Evolutionary conservation across 2,329 filamentous ascomycete species (phyloP), one percentile per base, ranked within the genome.

Genomic region (Fusarium stilboides): DNA sequence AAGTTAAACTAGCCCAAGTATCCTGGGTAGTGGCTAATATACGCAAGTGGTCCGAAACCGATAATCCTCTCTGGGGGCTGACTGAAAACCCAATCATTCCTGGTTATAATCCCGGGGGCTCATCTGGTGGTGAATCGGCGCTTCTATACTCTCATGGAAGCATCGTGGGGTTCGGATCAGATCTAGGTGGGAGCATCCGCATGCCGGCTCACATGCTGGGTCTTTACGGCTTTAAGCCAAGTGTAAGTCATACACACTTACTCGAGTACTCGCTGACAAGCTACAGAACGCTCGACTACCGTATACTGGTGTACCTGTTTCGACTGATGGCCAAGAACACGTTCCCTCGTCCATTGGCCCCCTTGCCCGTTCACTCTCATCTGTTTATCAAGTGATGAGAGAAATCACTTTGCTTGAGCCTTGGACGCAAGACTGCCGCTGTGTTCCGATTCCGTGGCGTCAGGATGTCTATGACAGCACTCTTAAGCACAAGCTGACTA

Each of bases 311-410:
- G 86, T 88, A 0, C 81, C 86, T 0, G 88, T 90, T 0, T 89
- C 88, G 0, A 89, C 86, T 0, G 87, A 90, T 40, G 88, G 89
- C 4, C 88, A 91, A 70, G 87, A 90, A 57, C 88, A 91, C 75
- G 85, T 91, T 0, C 88, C 88, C 2, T 91, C 88, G 0, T 83
- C 87, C 0, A 78, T 90, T n/a, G 88, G 89, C 0, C 89, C 89
- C 2, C 82, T 91, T 79, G 80, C 86, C 8, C 80, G 88, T 14
- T 70, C 57, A 1, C 59, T 77, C 1, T 59, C 65, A 0, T 87
- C 87, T 0, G 77, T 91, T 3, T 78, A 79, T 9, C 77, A 82
- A 2, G 79, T 82, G 12, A 89, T 82, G 68, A 84, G 80, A 65
- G 80, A 82, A 1, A 69, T 89, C 1, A 79, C 85, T 10, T 74